Conservation (phyloP, 768 basidiomycete genomes). For the Vararia minispora region DNA sequence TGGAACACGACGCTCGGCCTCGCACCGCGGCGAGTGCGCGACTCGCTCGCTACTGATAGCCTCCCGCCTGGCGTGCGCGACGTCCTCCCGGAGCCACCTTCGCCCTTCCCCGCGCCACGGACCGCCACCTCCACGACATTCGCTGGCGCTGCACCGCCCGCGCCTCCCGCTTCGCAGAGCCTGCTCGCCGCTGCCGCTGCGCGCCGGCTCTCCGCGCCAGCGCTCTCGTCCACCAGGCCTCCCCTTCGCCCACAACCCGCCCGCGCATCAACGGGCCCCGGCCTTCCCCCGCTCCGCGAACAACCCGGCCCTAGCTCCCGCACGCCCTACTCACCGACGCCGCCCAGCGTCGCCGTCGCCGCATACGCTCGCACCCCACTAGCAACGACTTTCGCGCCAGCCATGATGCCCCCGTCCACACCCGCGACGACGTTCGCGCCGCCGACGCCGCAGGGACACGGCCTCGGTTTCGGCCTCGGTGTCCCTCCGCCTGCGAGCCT, state of each 20-base stretch:
- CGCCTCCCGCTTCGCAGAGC: no score
- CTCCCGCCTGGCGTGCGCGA: conserved; percentile 20
- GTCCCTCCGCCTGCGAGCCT: conserved; percentile 13
- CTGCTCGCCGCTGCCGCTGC: no score
- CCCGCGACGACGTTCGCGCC: conserved; percentile 12
- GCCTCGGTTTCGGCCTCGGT: conserved; percentile 1
- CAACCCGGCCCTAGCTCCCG: conserved; percentile 9
- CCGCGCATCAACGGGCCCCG: conserved; percentile 17
- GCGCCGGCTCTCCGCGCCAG: no score
- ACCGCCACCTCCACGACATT: conserved; percentile 12
- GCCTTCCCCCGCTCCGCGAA: conserved; percentile 16
- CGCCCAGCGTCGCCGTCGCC: conserved; percentile 4
- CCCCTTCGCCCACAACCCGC: no score
- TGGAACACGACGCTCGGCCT: conserved; percentile 91
- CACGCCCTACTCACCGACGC: conserved; percentile 8
- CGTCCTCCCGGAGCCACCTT: conserved; percentile 64
- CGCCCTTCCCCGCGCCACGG: conserved; percentile 51
- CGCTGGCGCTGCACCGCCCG: conserved; percentile 13
- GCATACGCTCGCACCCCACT: conserved; percentile 3
- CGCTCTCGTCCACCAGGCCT: no score
- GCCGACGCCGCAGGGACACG: conserved; percentile 1
- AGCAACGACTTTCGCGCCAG: conserved; percentile 11
- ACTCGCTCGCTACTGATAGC: conserved; percentile 4
- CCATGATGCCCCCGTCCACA: neutral
- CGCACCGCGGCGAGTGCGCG: conserved; percentile 24